phyloP scores from a whole-genome alignment of 2,329 filamentous ascomycete genomes.

The Orbilia oligospora region DNA sequence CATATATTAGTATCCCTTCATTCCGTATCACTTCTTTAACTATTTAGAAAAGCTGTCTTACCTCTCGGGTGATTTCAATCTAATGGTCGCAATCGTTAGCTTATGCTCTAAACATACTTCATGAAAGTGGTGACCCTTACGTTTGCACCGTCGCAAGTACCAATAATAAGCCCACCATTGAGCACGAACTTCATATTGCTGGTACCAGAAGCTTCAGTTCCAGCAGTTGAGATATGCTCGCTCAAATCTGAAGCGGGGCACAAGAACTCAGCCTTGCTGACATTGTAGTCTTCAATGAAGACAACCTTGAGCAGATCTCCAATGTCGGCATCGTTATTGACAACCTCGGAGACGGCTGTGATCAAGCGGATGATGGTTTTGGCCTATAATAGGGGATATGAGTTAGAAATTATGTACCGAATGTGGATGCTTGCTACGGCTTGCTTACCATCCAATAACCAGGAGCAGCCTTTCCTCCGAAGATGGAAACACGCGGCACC shows the following conservation, averaged over 20 bases:
- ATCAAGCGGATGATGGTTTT: slow-evolving; percentile 98
- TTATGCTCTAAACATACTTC: background rate
- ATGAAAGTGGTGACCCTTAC: slow-evolving; percentile 71
- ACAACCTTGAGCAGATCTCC: slow-evolving; percentile 96
- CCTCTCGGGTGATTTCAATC: slow-evolving; percentile 96
- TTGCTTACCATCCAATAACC: slow-evolving; percentile 89
- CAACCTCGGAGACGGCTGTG: slow-evolving; percentile 88
- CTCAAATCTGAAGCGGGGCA: slow-evolving; percentile 93
- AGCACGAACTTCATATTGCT: slow-evolving; percentile 99
- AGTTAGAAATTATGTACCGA: background rate
- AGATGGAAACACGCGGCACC: slow-evolving; percentile 90
- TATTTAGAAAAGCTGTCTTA: slow-evolving; percentile 1
- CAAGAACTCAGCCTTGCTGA: slow-evolving; percentile 99
- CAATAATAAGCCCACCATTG: slow-evolving; percentile 96
- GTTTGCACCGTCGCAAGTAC: slow-evolving; percentile 97
- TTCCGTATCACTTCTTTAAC: background rate
- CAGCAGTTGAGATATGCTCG: slow-evolving; percentile 98
- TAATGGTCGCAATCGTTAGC: slow-evolving; percentile 64
- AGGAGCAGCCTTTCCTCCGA: slow-evolving; percentile 96
- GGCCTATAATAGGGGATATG: slow-evolving; percentile 69
- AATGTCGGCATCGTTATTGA: slow-evolving; percentile 93
- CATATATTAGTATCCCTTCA: slow-evolving; percentile 21
- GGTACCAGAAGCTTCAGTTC: slow-evolving; percentile 80
- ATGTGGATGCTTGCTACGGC: background rate
- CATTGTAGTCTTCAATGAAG: slow-evolving; percentile 98